Percentiles rank a stretch among this genome's conserved stretches.
phyloP scores from a whole-genome alignment of 2,329 filamentous ascomycete genomes.

The Colletotrichum lindemuthianum region DNA sequence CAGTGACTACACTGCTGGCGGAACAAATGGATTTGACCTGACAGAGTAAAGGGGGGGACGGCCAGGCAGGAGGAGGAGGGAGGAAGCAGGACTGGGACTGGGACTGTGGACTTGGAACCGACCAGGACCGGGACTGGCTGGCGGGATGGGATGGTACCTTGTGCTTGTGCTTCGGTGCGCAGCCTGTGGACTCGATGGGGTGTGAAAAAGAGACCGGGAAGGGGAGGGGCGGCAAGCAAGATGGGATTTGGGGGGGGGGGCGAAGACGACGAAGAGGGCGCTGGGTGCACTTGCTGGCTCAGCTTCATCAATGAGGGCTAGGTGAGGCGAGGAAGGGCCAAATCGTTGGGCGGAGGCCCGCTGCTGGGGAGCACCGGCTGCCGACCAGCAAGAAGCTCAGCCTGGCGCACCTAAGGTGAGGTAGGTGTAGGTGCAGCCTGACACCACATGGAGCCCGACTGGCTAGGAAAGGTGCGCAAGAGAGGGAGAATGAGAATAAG shows the following conservation, averaged over 20 bases:
- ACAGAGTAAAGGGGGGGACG: no score
- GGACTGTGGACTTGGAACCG: no score
- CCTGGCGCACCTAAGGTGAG: neutral
- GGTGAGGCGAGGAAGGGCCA: no score
- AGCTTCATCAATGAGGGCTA: neutral
- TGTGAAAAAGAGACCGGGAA: constrained; percentile 2
- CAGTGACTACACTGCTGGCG: constrained; percentile 28
- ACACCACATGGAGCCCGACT: neutral
- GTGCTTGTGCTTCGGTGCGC: constrained; percentile 25
- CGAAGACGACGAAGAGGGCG: neutral
- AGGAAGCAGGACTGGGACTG: constrained; percentile 16
- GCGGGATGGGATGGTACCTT: constrained; percentile 26
- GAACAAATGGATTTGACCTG: constrained; percentile 2
- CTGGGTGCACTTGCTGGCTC: neutral
- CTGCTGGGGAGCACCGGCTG: constrained; percentile 30
- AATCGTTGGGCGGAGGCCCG: neutral
- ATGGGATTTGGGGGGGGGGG: constrained; percentile 28
- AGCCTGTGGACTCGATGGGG: constrained; percentile 27
- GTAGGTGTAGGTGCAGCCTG: no score
- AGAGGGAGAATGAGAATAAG: neutral
- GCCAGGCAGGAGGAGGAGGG: neutral
- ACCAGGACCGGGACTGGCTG: constrained; percentile 22
- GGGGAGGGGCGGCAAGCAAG: neutral
- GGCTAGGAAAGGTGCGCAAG: neutral
- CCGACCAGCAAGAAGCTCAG: constrained; percentile 11